Evolutionary conservation across 2,329 filamentous ascomycete species (phyloP).

Genomic region (Lasiodiplodia theobromae): DNA sequence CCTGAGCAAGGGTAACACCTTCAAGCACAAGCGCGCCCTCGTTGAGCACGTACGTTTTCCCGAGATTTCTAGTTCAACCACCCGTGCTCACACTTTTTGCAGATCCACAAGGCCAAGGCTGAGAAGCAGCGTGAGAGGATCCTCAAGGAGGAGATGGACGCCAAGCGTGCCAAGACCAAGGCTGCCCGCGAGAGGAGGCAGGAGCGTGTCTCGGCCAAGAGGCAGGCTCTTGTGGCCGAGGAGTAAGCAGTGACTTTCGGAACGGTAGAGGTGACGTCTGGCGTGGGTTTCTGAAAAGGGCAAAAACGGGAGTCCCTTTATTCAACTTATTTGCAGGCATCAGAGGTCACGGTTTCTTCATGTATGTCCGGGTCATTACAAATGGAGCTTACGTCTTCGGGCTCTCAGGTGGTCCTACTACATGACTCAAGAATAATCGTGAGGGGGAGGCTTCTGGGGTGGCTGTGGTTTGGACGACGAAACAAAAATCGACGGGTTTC

Average conservation of each 20-base stretch:
- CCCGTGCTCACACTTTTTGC: conserved; percentile 43
- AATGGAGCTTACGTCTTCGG: conserved; percentile 34
- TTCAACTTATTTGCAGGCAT: conserved; percentile 44
- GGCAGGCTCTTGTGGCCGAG: conserved; percentile 79
- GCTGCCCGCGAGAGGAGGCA: conserved; percentile 97
- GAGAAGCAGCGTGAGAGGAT: conserved; percentile 96
- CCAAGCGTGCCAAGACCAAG: conserved; percentile 99
- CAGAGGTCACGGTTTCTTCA: conserved; percentile 52
- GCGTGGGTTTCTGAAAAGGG: conserved; percentile 52
- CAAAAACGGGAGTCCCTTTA: conserved; percentile 44
- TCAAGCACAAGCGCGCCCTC: conserved; percentile 99
- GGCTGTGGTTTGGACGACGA: conserved; percentile 16
- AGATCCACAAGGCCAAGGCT: conserved; percentile 99
- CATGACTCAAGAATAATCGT: conserved; percentile 20
- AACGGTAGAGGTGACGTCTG: conserved; percentile 46
- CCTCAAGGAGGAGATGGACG: conserved; percentile 99
- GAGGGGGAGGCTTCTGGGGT: conserved; percentile 14
- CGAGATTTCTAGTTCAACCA: conserved; percentile 43
- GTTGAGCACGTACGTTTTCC: conserved; percentile 94
- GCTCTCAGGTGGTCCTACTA: conserved; percentile 23
- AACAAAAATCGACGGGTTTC: conserved; percentile 22
- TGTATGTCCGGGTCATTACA: conserved; percentile 51
- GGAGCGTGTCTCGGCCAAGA: conserved; percentile 91
- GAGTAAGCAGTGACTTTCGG: conserved; percentile 36
- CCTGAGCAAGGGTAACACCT: conserved; percentile 99